Percentiles rank a stretch among this genome's conserved stretches.
These are phyloP conservation scores for Raddia distichophylla DNA, from an alignment of 176 grass and related monocot species.

Conservation along the genomic window DNA sequence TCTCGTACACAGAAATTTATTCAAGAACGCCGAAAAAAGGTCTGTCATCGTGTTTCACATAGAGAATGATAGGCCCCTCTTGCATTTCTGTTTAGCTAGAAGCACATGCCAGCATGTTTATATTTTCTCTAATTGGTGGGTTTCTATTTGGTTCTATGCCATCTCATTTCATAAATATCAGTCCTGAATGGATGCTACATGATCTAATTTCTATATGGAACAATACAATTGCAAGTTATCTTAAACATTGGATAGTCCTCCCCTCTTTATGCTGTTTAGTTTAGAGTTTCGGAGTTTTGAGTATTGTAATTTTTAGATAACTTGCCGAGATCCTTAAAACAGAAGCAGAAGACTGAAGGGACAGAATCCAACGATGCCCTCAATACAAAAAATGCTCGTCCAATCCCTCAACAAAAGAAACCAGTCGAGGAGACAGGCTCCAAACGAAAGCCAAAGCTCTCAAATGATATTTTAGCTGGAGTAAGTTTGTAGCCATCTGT, in stretches of 20 bases:
- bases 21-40: slow-evolving; percentile 80
- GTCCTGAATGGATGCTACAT: neutral
- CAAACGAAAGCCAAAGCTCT: slow-evolving; percentile 64
- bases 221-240: neutral
- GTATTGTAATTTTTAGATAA: slow-evolving; percentile 22
- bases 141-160: neutral
- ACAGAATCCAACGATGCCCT: slow-evolving; percentile 24
- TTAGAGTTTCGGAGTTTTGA: neutral
- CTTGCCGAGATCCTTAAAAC: slow-evolving; percentile 39
- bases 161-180: slow-evolving; percentile 5
- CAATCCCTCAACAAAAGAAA: slow-evolving; percentile 73
- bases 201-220: slow-evolving; percentile 8
- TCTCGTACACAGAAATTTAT: slow-evolving; percentile 64
- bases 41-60: slow-evolving; percentile 31
- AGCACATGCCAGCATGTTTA: neutral
- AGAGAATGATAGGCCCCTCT: neutral
- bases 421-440: slow-evolving; percentile 43
- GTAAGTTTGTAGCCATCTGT: slow-evolving; percentile 47
- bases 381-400: slow-evolving; percentile 48
- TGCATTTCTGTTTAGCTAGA: slow-evolving; percentile 6
- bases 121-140: neutral
- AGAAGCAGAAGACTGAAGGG: slow-evolving; percentile 76
- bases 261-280: slow-evolving; percentile 12
- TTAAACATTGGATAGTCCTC: neutral
- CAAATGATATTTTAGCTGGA: slow-evolving; percentile 71